Conservation (phyloP, 225 moss, liverwort and hornwort genomes). For the Neckera pumila region DNA sequence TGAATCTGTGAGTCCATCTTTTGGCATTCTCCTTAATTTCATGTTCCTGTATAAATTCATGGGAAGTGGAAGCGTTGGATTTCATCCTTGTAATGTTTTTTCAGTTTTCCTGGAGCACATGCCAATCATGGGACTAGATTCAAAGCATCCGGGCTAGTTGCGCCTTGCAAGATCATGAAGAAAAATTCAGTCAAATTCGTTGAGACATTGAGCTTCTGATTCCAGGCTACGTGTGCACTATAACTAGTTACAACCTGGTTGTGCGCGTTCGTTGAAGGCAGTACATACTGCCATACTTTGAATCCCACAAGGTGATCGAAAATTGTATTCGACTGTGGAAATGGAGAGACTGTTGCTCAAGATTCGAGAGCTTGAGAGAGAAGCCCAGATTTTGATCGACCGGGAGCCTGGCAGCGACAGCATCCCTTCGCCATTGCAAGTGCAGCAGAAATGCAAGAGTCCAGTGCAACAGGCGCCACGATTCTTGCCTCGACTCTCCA, state of each 20-base stretch:
- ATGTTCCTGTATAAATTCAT: not conserved
- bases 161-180: not conserved
- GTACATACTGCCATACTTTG: not conserved
- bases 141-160: not conserved
- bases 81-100: not conserved
- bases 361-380: slow-evolving; percentile 32
- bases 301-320: too few species aligned
- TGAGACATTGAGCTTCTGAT: not conserved
- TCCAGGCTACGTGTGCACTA: not conserved
- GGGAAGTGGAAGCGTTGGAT: slow-evolving; percentile 4
- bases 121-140: not conserved
- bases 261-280: too few species aligned
- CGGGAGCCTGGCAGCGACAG: not conserved
- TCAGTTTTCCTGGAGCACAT: not conserved
- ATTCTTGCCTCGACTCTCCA: not conserved
- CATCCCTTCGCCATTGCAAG: not conserved
- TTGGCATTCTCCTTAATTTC: not conserved
- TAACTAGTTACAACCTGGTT: not conserved
- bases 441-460: not conserved
- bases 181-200: not conserved
- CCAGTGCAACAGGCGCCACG: not conserved
- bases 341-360: slow-evolving; percentile 14
- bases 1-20: not conserved
- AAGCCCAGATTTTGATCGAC: slow-evolving; percentile 9
- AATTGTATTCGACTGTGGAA: not conserved